Conservation (phyloP, 202 grass and related monocot species). For the Schoenoplectus triqueter region DNA sequence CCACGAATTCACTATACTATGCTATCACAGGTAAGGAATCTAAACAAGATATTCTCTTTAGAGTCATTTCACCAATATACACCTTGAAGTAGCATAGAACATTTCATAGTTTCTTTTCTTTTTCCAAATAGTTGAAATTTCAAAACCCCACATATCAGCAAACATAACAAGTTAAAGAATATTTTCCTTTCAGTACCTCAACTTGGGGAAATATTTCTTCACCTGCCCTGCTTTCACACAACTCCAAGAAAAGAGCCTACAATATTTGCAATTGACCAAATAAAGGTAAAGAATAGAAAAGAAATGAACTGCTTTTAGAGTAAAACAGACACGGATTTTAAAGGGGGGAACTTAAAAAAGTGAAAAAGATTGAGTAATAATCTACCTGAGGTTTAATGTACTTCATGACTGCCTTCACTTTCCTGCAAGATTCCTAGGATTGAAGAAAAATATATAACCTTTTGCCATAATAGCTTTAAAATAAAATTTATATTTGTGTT, state of each 20-base stretch:
- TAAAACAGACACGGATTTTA: not conserved
- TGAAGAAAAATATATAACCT: not conserved
- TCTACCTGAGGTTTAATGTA: constrained; percentile 2
- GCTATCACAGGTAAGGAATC: not conserved
- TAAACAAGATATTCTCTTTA: not conserved
- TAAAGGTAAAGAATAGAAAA: not conserved
- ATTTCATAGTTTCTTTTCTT: not conserved
- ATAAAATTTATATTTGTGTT: not conserved
- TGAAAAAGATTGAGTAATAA: not conserved
- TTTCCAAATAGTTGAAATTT: not conserved
- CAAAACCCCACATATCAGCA: not conserved
- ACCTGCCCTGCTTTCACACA: constrained; percentile 15
- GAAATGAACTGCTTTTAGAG: not conserved
- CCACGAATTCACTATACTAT: not conserved
- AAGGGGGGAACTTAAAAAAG: not conserved
- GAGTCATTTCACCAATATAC: not conserved
- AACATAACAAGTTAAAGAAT: not conserved
- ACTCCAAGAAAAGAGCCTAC: constrained; percentile 19
- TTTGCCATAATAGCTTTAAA: not conserved
- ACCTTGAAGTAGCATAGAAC: not conserved
- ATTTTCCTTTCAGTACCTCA: not conserved
- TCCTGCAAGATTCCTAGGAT: constrained; percentile 12
- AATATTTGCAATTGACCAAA: not conserved
- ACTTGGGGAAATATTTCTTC: constrained; percentile 12
- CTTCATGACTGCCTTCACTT: not conserved